Base-by-base conservation (phyloP, 805 yeast species). In the Candida patagonica region DNA sequence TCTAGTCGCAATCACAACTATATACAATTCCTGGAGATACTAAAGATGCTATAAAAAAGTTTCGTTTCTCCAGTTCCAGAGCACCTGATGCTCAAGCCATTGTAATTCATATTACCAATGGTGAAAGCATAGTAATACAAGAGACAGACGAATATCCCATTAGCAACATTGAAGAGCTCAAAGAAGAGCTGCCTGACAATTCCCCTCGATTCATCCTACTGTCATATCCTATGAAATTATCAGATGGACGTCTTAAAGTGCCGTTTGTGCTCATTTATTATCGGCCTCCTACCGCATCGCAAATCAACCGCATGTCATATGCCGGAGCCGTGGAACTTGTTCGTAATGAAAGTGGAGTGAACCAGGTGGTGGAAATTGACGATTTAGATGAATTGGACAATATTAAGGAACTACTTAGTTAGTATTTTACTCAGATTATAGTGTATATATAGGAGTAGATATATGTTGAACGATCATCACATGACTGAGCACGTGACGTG, bases 241-340 rank as follows among this genome's bases (percentile, higher is more conserved):
- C 64, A 24, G 96, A 87, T 51, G 95, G 94, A 0, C 68, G 94
- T 41, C 69, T 73, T 52, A 71, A 76, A 35, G 69, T 74, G 7
- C 96, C 95, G 2, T 69, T 81, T 45, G 84, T 87, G 1, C 59
- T 88, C 56, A 51, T 88, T n/a, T 88, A 86, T 59, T 88, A 88
- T 78, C 72, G 84, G 44, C 96, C 96, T 3, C 80, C 79, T 20
- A 85, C 94, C 0, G 70, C 85, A n/a, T 80, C 83, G 13, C 89
- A 80, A 55, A 83, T 81, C 41, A 67, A 73, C 53, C 78, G 80
- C 58, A 88, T 87, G 96, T 62, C 84, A 36, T 87, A 86, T 52
- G 96, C 96, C 1, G 94, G 92, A 4, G 94, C 95, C 2, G 73
- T 84, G 17, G 96, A 88, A 56, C 61, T 80, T 47, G 70, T 88